phyloP scores from a whole-genome alignment of 2,329 filamentous ascomycete species.

The Pseudogymnoascus sp. region DNA sequence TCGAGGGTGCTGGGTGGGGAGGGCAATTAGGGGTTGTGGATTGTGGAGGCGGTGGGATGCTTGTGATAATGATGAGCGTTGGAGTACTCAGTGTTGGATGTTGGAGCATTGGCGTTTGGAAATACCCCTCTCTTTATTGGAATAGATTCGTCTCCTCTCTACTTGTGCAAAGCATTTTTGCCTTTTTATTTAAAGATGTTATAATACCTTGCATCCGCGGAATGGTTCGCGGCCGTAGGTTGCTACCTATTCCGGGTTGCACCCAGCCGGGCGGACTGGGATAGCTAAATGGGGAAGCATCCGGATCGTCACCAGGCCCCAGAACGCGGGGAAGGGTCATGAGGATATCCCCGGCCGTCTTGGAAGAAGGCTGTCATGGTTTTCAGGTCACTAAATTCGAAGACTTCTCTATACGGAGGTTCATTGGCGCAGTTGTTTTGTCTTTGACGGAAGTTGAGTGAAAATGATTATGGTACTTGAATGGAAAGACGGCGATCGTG shows the following conservation, averaged over 20 bases:
- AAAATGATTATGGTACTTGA: neutral
- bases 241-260: neutral
- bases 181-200: too few relatives aligned
- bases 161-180: neutral
- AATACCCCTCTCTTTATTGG: neutral
- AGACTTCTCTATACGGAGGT: neutral
- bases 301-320: neutral
- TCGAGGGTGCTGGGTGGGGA: neutral
- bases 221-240: neutral
- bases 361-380: neutral
- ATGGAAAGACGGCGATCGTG: neutral
- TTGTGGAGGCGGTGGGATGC: neutral
- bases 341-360: neutral
- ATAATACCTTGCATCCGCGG: neutral
- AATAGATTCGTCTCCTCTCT: neutral
- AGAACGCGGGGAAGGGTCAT: neutral
- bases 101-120: neutral
- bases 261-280: neutral
- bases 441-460: neutral
- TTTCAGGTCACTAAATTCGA: neutral
- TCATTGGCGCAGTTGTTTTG: neutral
- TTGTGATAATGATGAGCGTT: neutral
- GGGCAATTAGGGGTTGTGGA: neutral
- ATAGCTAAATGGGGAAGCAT: neutral
- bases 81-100: neutral